These are phyloP conservation scores for Phytophthora uliginosa DNA, from an alignment of 352 stramenopile genomes.

Conservation along the genomic window DNA sequence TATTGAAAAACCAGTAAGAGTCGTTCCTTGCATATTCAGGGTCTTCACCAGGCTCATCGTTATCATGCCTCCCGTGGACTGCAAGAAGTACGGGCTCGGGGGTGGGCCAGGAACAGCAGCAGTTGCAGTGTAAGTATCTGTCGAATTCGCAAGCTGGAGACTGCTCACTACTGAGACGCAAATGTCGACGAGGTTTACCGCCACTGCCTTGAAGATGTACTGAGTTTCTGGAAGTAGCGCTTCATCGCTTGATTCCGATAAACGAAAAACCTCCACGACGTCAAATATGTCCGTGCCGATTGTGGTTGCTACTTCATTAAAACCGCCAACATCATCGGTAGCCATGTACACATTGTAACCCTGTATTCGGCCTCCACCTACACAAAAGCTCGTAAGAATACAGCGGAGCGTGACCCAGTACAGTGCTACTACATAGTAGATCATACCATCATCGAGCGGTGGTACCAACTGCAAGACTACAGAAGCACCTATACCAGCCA, in stretches of 20 bases:
- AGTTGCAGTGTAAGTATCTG: slow-evolving; percentile 36
- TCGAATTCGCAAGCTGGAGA: slow-evolving; percentile 14
- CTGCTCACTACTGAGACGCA: slow-evolving; percentile 40
- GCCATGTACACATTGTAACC: slow-evolving; percentile 72
- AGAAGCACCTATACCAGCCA: slow-evolving; percentile 47
- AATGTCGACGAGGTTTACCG: slow-evolving; percentile 56
- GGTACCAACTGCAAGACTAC: slow-evolving; percentile 48
- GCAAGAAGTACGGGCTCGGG: slow-evolving; percentile 59
- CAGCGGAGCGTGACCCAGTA: neutral
- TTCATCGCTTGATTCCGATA: slow-evolving; percentile 27
- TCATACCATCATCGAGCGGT: slow-evolving; percentile 52
- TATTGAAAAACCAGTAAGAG: slow-evolving; percentile 56
- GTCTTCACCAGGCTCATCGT: slow-evolving; percentile 56
- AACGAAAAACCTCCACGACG: slow-evolving; percentile 45
- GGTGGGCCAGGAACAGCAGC: slow-evolving; percentile 50
- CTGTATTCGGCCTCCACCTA: slow-evolving; percentile 60
- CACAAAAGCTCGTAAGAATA: neutral
- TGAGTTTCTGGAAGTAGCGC: slow-evolving; percentile 41
- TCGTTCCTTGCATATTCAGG: slow-evolving; percentile 61
- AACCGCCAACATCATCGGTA: slow-evolving; percentile 36
- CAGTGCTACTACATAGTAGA: neutral
- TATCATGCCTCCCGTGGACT: slow-evolving; percentile 56
- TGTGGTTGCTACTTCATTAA: slow-evolving; percentile 49
- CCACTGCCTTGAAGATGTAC: slow-evolving; percentile 69
- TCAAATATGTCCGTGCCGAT: slow-evolving; percentile 22